Evolutionary conservation across 306 rosid species (phyloP).

Genomic region (Cicer arietinum): DNA sequence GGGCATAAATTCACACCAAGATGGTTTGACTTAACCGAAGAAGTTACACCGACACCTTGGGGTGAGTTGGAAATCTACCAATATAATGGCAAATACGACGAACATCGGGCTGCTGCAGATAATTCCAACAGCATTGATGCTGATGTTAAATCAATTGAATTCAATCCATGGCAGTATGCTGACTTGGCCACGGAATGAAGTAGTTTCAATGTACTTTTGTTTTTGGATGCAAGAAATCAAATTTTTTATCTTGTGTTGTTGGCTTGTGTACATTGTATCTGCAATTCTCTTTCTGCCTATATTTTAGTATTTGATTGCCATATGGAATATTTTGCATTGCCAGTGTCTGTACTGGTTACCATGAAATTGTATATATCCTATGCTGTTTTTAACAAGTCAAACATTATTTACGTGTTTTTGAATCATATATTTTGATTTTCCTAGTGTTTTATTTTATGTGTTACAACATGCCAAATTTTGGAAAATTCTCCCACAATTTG

Average conservation of each 20-base stretch:
- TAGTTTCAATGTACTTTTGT: conserved; percentile 37
- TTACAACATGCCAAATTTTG: not conserved
- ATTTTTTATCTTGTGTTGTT: conserved; percentile 40
- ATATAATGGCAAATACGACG: conserved; percentile 71
- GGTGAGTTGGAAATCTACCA: conserved; percentile 89
- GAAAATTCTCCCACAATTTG: not conserved
- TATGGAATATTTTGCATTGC: conserved; percentile 16
- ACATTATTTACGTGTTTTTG: not conserved
- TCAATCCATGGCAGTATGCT: conserved; percentile 89
- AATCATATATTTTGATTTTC: not conserved
- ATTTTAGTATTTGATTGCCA: conserved; percentile 28
- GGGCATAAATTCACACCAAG: conserved; percentile 63
- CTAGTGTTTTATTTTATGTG: not conserved
- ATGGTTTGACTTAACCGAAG: conserved; percentile 88
- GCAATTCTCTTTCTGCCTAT: conserved; percentile 25
- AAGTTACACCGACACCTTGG: conserved; percentile 88
- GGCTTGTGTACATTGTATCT: conserved; percentile 45
- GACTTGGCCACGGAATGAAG: conserved; percentile 62
- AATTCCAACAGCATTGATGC: conserved; percentile 51
- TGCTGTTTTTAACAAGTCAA: conserved; percentile 3
- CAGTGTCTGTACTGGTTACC: conserved; percentile 11
- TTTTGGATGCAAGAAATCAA: conserved; percentile 40
- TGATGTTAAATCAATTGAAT: conserved; percentile 60
- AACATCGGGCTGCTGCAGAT: conserved; percentile 64
- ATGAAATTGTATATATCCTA: conserved; percentile 27